Conservation (phyloP, 257 asterid genomes). For the Rauvolfia tetraphylla region DNA sequence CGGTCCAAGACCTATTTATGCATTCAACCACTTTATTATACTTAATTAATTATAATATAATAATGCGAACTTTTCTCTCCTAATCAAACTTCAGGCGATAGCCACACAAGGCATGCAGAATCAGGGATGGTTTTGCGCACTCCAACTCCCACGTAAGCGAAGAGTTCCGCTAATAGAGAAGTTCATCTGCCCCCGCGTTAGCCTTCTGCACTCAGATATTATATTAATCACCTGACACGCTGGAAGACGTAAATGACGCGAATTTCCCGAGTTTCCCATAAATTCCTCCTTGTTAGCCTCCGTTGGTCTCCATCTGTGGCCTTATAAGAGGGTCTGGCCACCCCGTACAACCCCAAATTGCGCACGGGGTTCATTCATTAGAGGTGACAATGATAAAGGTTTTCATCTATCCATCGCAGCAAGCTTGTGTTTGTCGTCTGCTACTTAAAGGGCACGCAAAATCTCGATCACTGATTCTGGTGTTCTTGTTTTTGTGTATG, state of each 20-base stretch:
- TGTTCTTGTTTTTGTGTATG: background rate
- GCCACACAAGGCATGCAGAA: background rate
- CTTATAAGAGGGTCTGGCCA: background rate
- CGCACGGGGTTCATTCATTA: background rate
- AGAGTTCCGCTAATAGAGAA: conserved; percentile 6
- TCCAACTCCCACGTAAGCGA: background rate
- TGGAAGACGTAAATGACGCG: background rate
- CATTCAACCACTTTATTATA: background rate
- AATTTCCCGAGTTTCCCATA: background rate
- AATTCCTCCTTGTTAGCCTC: conserved; percentile 9
- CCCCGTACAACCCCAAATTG: background rate
- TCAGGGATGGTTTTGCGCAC: too few relatives aligned
- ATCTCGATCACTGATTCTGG: background rate
- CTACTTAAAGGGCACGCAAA: background rate
- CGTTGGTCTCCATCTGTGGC: conserved; percentile 9
- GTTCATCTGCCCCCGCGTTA: background rate
- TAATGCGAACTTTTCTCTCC: background rate
- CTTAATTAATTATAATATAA: too few relatives aligned
- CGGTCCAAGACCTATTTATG: background rate
- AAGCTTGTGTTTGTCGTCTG: background rate
- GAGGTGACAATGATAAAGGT: background rate
- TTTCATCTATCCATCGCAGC: background rate
- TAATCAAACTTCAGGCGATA: background rate
- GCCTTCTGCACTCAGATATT: background rate
- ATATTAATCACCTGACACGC: background rate